These are phyloP conservation scores for Boletellus ananas DNA, from an alignment of 768 basidiomycete species.

Conservation along the genomic window DNA sequence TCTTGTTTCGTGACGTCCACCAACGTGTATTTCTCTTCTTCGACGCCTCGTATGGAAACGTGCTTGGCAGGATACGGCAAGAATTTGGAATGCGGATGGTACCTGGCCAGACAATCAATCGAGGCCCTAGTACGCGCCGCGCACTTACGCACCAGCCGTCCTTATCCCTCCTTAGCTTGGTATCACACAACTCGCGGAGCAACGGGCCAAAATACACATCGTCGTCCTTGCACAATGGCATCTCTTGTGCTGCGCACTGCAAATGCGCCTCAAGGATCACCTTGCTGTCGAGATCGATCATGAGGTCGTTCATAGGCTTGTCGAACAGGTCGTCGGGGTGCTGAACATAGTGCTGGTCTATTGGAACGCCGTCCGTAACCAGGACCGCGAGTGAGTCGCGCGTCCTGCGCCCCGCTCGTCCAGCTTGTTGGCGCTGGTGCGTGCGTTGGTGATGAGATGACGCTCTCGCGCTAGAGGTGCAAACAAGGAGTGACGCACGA, in stretches of 20 bases:
- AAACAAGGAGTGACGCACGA: conserved; percentile 45
- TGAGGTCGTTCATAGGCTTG: conserved; percentile 54
- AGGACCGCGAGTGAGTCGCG: conserved; percentile 76
- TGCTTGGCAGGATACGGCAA: conserved; percentile 71
- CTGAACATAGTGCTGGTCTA: conserved; percentile 71
- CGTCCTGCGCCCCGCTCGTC: conserved; percentile 78
- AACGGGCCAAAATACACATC: conserved; percentile 66
- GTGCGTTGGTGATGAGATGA: neutral
- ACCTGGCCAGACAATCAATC: conserved; percentile 46
- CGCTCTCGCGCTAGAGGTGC: neutral
- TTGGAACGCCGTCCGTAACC: conserved; percentile 62
- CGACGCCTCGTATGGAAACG: conserved; percentile 70
- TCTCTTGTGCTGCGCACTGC: conserved; percentile 84
- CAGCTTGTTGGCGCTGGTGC: conserved; percentile 78
- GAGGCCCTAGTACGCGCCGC: neutral
- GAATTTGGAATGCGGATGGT: conserved; percentile 75
- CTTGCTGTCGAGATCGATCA: conserved; percentile 70
- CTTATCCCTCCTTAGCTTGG: conserved; percentile 58
- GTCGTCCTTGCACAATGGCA: conserved; percentile 71
- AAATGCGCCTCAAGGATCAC: conserved; percentile 79
- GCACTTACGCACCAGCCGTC: conserved; percentile 67
- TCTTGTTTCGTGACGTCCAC: conserved; percentile 53
- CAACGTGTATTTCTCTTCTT: conserved; percentile 76
- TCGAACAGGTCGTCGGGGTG: conserved; percentile 71
- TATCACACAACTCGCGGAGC: conserved; percentile 56